A percentile compares a stretch with the other conserved stretches of the same genome.
Conservation (phyloP, 192 early-diverging fungal genomes). For the Rhizophagus prolifer region DNA sequence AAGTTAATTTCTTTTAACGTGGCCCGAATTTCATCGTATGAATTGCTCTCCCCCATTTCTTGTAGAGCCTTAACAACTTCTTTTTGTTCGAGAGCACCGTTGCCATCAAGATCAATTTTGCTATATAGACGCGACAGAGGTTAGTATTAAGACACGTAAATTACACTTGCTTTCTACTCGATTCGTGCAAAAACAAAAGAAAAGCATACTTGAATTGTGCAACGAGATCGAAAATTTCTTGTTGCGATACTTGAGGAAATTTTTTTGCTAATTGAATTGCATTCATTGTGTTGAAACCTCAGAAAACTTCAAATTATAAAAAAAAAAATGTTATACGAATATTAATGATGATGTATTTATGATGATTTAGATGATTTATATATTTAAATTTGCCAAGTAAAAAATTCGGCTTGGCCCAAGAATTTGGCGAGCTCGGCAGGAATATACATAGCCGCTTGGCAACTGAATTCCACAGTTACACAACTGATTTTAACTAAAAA, state of each 20-base stretch:
- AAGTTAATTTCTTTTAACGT: conserved; percentile 68
- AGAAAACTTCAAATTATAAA: too few species aligned
- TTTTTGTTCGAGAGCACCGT: conserved; percentile 68
- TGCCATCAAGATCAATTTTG: conserved; percentile 63
- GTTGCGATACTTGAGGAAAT: conserved; percentile 27
- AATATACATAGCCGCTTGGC: not conserved
- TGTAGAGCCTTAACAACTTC: conserved; percentile 65
- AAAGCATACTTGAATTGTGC: conserved; percentile 26
- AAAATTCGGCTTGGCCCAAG: not conserved
- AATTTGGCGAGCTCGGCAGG: not conserved
- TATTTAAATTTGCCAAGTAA: not conserved
- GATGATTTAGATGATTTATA: not conserved
- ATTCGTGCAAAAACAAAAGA: conserved; percentile 1
- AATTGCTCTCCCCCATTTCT: conserved; percentile 60
- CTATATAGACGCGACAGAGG: conserved; percentile 40
- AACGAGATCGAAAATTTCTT: conserved; percentile 23
- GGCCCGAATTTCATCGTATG: conserved; percentile 74
- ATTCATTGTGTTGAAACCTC: conserved; percentile 26
- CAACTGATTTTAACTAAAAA: not conserved
- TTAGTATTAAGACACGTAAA: too few species aligned
- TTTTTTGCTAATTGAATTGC: conserved; percentile 26
- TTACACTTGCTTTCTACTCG: not conserved
- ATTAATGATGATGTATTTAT: too few species aligned
- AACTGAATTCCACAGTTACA: not conserved
- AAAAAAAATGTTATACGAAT: too few species aligned